Base-by-base conservation (phyloP, 495 filamentous ascomycete species). In the Lentithecium fluviatile region DNA sequence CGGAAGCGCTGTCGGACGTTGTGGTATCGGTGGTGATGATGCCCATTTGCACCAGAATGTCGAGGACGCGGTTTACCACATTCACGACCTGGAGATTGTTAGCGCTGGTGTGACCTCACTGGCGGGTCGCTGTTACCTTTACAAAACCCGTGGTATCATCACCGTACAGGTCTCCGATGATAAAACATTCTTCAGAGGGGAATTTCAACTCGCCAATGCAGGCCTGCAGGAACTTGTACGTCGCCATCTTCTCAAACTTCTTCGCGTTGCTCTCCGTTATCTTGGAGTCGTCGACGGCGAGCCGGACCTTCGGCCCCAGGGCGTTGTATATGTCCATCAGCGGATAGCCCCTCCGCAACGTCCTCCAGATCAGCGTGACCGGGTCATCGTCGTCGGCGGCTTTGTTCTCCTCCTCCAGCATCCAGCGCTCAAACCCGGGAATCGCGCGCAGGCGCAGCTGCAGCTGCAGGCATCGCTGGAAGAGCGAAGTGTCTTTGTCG, bases 111-210 rank as follows among this genome's bases (percentile, higher is more conserved):
- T 11, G 20, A 32, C n/a, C 24, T 20, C 15, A 36, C 1, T 25
- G 21, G 56, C 79, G 4, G 29, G 29, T 3, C 10, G 29, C 29
- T 32, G 10, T 71, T 69, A 90, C 88, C 83, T 97, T 98, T 53
- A 96, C 93, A 71, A 98, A 97, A 1, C 94, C 94, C 25, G 91
- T 96, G 0, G 94, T 98, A 75, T 96, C 93, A 57, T 91, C 87
- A 6, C 90, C 90, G 71, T 94, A 92, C 2, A 98, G 77, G 71
- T 98, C 93, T 55, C 84, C 87, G 62, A 97, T 88, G 65, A 96
- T 83, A 70, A 97, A 98, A 64, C 88, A 90, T 48, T 97, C 92
- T 45, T 85, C 82, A 20, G 89, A 76, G 12, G 86, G 83, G 42
- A 96, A 86, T 15, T 82, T 84, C 32, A 96, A 78, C 23, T 95